Conservation (phyloP, 257 asterid species). For the Nicotiana attenuata region DNA sequence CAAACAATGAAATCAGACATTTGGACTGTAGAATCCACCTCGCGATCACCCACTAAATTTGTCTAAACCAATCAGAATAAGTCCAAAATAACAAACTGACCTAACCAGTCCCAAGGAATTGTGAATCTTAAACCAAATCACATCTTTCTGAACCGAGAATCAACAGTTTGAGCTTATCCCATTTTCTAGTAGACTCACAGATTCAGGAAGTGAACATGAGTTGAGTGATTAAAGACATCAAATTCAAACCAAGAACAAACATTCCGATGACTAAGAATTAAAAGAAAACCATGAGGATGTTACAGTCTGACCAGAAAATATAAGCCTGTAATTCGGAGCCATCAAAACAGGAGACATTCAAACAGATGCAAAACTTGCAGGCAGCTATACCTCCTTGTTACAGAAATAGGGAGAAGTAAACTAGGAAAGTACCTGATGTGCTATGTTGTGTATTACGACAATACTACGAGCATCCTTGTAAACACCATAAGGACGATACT, state of each 20-base stretch:
- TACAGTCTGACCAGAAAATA: constrained; percentile 1
- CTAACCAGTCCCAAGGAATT: not conserved
- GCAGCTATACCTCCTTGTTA: not conserved
- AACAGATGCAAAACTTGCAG: not conserved
- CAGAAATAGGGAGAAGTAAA: not conserved
- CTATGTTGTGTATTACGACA: constrained; percentile 81
- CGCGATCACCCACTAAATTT: not conserved
- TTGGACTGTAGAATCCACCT: not conserved
- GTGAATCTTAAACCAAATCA: constrained; percentile 4
- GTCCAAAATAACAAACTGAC: not conserved
- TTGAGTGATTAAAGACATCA: not conserved
- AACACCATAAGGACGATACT: constrained; percentile 90
- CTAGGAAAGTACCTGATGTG: constrained; percentile 72
- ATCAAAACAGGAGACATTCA: not conserved
- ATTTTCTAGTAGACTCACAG: not conserved
- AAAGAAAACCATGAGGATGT: constrained; percentile 4
- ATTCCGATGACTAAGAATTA: not conserved
- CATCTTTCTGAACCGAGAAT: not conserved
- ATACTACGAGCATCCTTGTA: constrained; percentile 92
- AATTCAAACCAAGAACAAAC: not conserved
- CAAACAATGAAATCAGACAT: not conserved
- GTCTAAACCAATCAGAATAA: not conserved
- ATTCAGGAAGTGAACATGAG: not conserved
- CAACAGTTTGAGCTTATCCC: not conserved
- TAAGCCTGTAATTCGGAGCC: not conserved